phyloP scores from a whole-genome alignment of 306 rosid species.

The Geum urbanum region DNA sequence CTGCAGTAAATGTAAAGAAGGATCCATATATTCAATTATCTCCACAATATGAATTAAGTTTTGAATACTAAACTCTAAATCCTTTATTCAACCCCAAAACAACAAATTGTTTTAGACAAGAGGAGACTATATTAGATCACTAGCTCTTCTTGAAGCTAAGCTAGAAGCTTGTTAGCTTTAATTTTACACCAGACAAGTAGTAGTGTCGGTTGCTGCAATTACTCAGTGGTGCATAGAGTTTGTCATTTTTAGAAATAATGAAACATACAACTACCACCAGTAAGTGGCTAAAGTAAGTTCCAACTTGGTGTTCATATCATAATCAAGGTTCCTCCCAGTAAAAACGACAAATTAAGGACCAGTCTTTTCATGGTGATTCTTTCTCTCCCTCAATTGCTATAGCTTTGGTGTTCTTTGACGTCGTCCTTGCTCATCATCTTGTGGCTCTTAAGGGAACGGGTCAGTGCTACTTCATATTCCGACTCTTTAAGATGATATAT shows the following conservation, averaged over 20 bases:
- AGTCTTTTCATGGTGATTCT: constrained; percentile 41
- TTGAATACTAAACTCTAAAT: background rate
- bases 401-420: constrained; percentile 30
- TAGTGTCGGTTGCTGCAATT: background rate
- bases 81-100: too few relatives aligned
- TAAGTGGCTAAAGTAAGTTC: constrained; percentile 13
- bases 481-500: constrained; percentile 52
- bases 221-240: background rate
- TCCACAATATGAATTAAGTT: background rate
- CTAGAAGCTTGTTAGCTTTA: too few relatives aligned
- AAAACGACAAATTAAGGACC: constrained; percentile 15
- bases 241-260: too few relatives aligned
- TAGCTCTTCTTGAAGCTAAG: too few relatives aligned
- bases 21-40: background rate
- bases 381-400: constrained; percentile 22
- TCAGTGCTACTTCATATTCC: constrained; percentile 31
- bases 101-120: background rate
- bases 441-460: constrained; percentile 44
- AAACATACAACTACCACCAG: background rate
- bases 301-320: constrained; percentile 23
- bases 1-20: too few relatives aligned
- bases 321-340: constrained; percentile 10
- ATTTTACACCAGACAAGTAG: background rate
- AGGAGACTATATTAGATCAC: background rate
- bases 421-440: constrained; percentile 26